Evolutionary conservation across 805 yeast genomes (phyloP).

Genomic region (Schwanniomyces polymorphus): DNA sequence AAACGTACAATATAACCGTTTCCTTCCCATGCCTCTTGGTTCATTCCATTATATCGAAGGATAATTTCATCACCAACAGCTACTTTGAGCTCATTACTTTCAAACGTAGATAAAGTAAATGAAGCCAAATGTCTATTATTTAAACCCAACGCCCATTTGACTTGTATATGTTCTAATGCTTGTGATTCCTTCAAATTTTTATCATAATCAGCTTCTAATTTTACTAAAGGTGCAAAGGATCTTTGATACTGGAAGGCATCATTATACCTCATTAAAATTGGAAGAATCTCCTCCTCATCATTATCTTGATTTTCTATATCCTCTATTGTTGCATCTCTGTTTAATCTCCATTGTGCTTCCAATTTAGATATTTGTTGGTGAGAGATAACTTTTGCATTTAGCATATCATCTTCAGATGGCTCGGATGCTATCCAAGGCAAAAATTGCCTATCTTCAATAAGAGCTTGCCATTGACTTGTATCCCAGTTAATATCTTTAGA

Average conservation of each 20-base stretch:
- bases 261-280: constrained; percentile 71
- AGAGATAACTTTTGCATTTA: constrained; percentile 56
- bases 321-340: constrained; percentile 67
- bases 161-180: constrained; percentile 68
- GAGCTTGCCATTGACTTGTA: constrained; percentile 80
- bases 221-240: constrained; percentile 79
- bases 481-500: constrained; percentile 81
- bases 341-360: constrained; percentile 80
- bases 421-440: constrained; percentile 77
- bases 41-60: constrained; percentile 59
- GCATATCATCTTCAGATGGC: constrained; percentile 64
- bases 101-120: constrained; percentile 67
- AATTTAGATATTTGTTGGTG: constrained; percentile 66
- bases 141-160: constrained; percentile 71
- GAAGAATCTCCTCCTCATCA: constrained; percentile 61
- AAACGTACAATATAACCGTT: constrained; percentile 69
- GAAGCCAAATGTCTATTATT: constrained; percentile 68
- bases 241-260: constrained; percentile 87
- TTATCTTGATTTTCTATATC: constrained; percentile 55
- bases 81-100: constrained; percentile 61
- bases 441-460: constrained; percentile 77
- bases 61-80: constrained; percentile 85
- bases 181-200: constrained; percentile 72
- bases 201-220: constrained; percentile 81
- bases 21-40: constrained; percentile 68